These are phyloP conservation scores for Ophiocordyceps camponoti-floridani DNA, from an alignment of 2,329 filamentous ascomycete species.

Conservation along the genomic window DNA sequence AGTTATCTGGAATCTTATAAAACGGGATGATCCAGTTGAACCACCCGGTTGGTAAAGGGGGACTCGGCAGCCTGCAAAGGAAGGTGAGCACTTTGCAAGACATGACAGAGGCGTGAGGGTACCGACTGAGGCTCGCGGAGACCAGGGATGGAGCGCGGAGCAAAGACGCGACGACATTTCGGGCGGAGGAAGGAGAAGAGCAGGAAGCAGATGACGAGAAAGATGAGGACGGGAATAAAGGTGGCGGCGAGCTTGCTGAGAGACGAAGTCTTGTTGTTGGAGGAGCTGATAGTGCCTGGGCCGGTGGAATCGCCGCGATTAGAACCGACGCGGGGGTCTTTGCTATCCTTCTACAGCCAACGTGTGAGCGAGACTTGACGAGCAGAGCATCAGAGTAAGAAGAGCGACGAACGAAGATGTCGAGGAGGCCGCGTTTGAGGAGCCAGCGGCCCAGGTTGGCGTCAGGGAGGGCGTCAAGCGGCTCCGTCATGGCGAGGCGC, in stretches of 20 bases:
- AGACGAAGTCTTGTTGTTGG: constrained; percentile 16
- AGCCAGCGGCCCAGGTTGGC: not conserved
- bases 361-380: no score
- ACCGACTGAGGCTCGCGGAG: constrained; percentile 25
- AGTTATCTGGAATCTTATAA: constrained; percentile 53
- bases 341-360: not conserved
- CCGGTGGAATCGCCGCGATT: constrained; percentile 14
- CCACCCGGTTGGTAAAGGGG: constrained; percentile 30
- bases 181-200: constrained; percentile 30
- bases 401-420: constrained; percentile 1
- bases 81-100: not conserved
- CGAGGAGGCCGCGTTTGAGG: constrained; percentile 1
- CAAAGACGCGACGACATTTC: constrained; percentile 33
- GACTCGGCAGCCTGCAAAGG: not conserved
- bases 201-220: constrained; percentile 28
- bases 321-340: constrained; percentile 17
- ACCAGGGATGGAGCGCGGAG: constrained; percentile 30
- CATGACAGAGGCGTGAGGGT: not conserved
- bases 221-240: constrained; percentile 34
- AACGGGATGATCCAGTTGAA: constrained; percentile 52
- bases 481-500: not conserved
- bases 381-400: not conserved
- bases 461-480: constrained; percentile 1
- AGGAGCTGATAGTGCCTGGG: constrained; percentile 16
- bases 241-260: constrained; percentile 25